Conservation (phyloP, 2,329 filamentous ascomycete species). For the Pyricularia grisea region DNA sequence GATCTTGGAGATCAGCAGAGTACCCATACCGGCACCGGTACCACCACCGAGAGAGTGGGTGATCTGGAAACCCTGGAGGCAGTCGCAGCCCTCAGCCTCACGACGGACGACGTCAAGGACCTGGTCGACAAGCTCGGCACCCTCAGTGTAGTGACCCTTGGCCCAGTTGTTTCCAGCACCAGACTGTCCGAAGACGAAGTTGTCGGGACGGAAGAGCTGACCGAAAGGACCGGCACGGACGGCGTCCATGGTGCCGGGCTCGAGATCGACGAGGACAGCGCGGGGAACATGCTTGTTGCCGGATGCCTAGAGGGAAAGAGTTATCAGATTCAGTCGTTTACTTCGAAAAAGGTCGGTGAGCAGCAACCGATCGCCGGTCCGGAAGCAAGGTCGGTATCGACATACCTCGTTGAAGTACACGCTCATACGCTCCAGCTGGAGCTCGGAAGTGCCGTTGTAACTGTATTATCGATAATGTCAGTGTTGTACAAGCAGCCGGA, state of each 20-base stretch:
- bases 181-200: constrained; percentile 99
- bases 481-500: background rate
- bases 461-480: constrained; percentile 36
- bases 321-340: background rate
- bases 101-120: constrained; percentile 97
- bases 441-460: constrained; percentile 96
- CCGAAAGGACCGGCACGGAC: constrained; percentile 97
- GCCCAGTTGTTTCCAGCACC: constrained; percentile 99
- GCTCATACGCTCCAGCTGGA: constrained; percentile 98
- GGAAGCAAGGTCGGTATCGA: constrained; percentile 1
- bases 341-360: background rate
- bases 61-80: constrained; percentile 99
- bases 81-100: constrained; percentile 98
- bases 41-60: constrained; percentile 99
- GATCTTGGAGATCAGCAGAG: constrained; percentile 99
- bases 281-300: constrained; percentile 99
- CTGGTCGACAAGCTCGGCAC: constrained; percentile 96
- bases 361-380: background rate
- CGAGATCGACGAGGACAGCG: constrained; percentile 97
- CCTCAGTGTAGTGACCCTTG: constrained; percentile 99
- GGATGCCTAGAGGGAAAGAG: constrained; percentile 54
- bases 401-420: constrained; percentile 47
- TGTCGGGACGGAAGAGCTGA: constrained; percentile 98
- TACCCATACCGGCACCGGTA: constrained; percentile 99
- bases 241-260: constrained; percentile 99